phyloP scores from a whole-genome alignment of 805 yeast species.

The Metschnikowia reukaufii region DNA sequence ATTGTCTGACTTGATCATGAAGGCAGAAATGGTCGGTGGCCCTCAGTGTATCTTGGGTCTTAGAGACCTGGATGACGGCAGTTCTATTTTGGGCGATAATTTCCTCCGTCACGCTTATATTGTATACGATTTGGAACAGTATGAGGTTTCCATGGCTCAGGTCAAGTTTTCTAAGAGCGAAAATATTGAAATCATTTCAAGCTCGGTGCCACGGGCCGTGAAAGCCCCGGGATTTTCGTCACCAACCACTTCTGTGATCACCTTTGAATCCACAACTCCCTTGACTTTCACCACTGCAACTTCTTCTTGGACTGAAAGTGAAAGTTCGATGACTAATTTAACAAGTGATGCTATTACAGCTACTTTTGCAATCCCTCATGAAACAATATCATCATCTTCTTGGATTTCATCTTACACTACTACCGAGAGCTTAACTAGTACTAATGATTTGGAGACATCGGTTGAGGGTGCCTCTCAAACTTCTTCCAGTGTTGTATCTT shows the following conservation, averaged over 20 bases:
- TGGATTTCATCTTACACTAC: background rate
- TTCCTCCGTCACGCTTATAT: slow-evolving; percentile 43
- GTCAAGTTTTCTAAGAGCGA: slow-evolving; percentile 26
- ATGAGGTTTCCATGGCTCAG: slow-evolving; percentile 57
- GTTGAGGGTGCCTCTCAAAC: background rate
- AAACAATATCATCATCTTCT: background rate
- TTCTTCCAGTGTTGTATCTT: background rate
- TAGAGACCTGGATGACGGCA: slow-evolving; percentile 19
- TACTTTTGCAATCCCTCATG: background rate
- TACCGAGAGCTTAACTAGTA: background rate
- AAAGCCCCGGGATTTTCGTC: slow-evolving; percentile 48
- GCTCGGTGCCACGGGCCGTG: slow-evolving; percentile 51
- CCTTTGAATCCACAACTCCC: too few relatives aligned
- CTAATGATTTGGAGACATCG: background rate
- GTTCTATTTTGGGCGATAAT: slow-evolving; percentile 50
- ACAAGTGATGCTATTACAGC: background rate
- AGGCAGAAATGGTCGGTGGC: slow-evolving; percentile 5
- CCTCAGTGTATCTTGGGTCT: slow-evolving; percentile 29
- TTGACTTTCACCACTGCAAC: background rate
- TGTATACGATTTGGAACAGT: slow-evolving; percentile 63
- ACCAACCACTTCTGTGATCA: slow-evolving; percentile 28
- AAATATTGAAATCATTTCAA: slow-evolving; percentile 47
- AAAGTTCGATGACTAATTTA: background rate
- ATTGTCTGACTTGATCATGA: slow-evolving; percentile 28
- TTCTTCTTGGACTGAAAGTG: background rate